phyloP scores from a whole-genome alignment of 768 basidiomycete species.

The Leucocoprinus leucothites region DNA sequence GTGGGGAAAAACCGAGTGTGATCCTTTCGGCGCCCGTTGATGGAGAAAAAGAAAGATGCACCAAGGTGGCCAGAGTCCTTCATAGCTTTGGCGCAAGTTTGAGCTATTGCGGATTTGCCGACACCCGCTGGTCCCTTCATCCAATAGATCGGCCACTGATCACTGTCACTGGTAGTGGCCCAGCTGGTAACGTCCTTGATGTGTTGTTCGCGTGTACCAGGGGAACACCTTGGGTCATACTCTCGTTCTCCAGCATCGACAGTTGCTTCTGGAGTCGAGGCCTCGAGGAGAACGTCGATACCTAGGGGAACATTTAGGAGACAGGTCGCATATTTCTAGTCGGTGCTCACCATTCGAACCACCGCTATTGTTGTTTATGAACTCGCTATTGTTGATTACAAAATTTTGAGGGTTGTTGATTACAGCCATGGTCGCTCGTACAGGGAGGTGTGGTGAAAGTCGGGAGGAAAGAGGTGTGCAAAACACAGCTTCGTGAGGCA shows the following conservation, averaged over 20 bases:
- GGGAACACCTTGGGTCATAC: background rate
- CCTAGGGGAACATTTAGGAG: too few species aligned
- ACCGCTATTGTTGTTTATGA: too few species aligned
- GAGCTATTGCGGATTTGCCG: slow-evolving; percentile 5
- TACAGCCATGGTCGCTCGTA: too few species aligned
- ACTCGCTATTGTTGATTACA: too few species aligned
- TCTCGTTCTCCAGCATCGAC: background rate
- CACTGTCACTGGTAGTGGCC: background rate
- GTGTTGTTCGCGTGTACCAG: background rate
- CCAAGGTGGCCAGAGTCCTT: background rate
- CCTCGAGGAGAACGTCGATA: background rate
- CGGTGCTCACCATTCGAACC: too few species aligned
- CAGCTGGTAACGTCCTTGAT: background rate
- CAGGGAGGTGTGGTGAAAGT: too few species aligned
- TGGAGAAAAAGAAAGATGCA: slow-evolving; percentile 5
- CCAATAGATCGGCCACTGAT: background rate
- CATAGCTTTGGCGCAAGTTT: background rate
- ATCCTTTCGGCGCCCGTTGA: background rate
- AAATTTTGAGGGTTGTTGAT: too few species aligned
- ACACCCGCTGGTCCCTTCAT: slow-evolving; percentile 8
- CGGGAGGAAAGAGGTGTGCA: too few species aligned
- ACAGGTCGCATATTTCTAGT: too few species aligned
- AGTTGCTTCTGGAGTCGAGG: background rate
- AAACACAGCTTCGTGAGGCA: too few species aligned
- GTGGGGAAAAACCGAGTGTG: background rate